Base-by-base conservation (phyloP, 805 yeast genomes). In the Saccharomycopsis amapae region DNA sequence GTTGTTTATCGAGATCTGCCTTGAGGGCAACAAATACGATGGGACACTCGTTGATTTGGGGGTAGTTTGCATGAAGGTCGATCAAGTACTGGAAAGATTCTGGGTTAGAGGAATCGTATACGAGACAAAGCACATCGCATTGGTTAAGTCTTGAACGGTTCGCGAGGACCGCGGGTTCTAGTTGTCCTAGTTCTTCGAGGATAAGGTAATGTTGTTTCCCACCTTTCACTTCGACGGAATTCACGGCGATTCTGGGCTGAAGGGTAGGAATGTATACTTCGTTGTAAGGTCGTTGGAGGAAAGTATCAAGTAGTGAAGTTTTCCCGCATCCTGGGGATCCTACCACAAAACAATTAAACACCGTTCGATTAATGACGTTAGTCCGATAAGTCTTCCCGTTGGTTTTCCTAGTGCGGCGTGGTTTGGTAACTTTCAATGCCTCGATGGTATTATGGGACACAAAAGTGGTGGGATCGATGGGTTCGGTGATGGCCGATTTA, bases 81-180 rank as follows among this genome's bases (percentile, higher is more conserved):
- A 84, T 81, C 43, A 89, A 65, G 58, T 85, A 79, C 44, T 88
- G 85, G 61, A 93, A 93, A 36, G 95, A 85, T 45, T 90, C 95
- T 0, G 99, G 97, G 58, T 93, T 97, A 0, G 96, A 81, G 0
- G 97, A 87, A 60, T 93, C 99, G 62, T 93, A 93, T 0, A 88
- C 73, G 57, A 85, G 73, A 62, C 97, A 93, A 1, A 93, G 60
- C 2, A 88, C 95, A 61, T 93, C 99, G 63, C 97, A 93, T 42
- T 82, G 83, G 45, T 83, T 85, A 7, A 90, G 61, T 42, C 87
- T 72, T 13, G 66, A 60, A 31, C 71, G 72, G 58, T 89, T 86
- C 40, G 79, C 90, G 20, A 90, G 61, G 3, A 88, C 77, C 0
- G 93, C 94, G 0, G 85, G 79, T 58, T 86, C 96, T 25, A 84